These are phyloP conservation scores for Pseudocercospora musae DNA, from an alignment of 2,329 filamentous ascomycete genomes.

Conservation along the genomic window DNA sequence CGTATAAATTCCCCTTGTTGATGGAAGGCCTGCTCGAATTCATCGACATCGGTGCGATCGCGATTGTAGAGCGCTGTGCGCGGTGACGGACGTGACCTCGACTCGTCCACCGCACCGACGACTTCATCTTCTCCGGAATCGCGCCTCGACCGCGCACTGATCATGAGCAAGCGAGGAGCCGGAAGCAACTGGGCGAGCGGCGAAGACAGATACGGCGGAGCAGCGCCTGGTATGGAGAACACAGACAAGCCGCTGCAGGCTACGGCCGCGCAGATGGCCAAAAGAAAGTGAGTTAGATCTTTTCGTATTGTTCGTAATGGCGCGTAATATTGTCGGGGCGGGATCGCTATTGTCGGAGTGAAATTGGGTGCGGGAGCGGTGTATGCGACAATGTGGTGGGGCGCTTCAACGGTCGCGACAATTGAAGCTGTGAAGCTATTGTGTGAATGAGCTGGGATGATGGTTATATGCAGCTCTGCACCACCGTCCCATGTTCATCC, in stretches of 20 bases:
- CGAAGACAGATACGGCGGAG: conserved; percentile 30
- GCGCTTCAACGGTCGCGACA: not conserved
- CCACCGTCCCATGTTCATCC: not conserved
- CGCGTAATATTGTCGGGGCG: conserved; percentile 2
- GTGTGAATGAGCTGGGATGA: not conserved
- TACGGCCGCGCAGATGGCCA: conserved; percentile 37
- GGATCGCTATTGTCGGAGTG: not conserved
- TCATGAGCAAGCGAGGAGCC: conserved; percentile 34
- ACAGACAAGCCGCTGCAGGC: conserved; percentile 29
- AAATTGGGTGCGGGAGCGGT: not conserved
- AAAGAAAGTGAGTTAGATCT: conserved; percentile 33
- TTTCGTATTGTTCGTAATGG: conserved; percentile 10
- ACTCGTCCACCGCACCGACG: conserved; percentile 3
- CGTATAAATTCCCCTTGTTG: not conserved
- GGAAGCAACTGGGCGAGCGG: conserved; percentile 25
- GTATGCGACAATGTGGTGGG: conserved; percentile 7
- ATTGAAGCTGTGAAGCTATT: not conserved
- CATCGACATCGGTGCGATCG: conserved; percentile 15
- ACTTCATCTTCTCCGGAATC: not conserved
- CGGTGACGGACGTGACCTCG: conserved; percentile 5
- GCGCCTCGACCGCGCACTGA: conserved; percentile 14
- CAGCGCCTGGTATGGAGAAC: conserved; percentile 16
- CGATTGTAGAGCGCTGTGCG: conserved; percentile 13
- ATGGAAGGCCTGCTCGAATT: conserved; percentile 17
- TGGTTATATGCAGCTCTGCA: not conserved